These are phyloP conservation scores for Astragalus membranaceus DNA, from an alignment of 306 rosid species.

Conservation along the genomic window DNA sequence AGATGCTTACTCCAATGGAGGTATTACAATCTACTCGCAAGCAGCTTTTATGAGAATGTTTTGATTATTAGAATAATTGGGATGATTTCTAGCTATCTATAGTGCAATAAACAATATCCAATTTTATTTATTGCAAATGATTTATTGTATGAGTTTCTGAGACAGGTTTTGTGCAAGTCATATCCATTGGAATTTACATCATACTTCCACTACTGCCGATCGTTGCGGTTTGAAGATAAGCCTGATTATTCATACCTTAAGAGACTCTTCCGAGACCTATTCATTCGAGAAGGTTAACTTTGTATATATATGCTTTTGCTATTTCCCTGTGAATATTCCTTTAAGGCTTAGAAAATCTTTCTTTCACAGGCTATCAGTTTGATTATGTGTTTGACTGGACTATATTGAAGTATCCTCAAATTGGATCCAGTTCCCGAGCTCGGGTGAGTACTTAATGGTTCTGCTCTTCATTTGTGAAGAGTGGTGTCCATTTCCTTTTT, in stretches of 20 bases:
- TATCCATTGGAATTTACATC: constrained; percentile 85
- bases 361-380: constrained; percentile 81
- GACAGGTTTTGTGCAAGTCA: constrained; percentile 80
- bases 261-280: constrained; percentile 91
- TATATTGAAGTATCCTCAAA: constrained; percentile 83
- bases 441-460: constrained; percentile 45
- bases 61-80: not conserved
- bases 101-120: not conserved
- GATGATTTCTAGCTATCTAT: not conserved
- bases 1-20: constrained; percentile 95
- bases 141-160: constrained; percentile 13
- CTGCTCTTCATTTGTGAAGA: constrained; percentile 14
- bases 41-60: constrained; percentile 8
- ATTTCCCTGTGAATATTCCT: not conserved
- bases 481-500: constrained; percentile 12
- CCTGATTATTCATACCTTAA: constrained; percentile 95
- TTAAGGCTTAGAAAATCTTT: constrained; percentile 6
- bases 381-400: constrained; percentile 99
- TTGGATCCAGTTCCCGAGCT: constrained; percentile 86
- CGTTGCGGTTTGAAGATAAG: constrained; percentile 92
- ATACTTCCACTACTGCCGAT: constrained; percentile 86
- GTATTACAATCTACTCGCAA: constrained; percentile 34
- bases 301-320: not conserved
- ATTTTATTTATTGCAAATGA: constrained; percentile 9
- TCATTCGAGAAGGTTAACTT: constrained; percentile 85